Base-by-base conservation (phyloP, 108 stramenopile species). In the Pseudonitzschia multiseries region DNA sequence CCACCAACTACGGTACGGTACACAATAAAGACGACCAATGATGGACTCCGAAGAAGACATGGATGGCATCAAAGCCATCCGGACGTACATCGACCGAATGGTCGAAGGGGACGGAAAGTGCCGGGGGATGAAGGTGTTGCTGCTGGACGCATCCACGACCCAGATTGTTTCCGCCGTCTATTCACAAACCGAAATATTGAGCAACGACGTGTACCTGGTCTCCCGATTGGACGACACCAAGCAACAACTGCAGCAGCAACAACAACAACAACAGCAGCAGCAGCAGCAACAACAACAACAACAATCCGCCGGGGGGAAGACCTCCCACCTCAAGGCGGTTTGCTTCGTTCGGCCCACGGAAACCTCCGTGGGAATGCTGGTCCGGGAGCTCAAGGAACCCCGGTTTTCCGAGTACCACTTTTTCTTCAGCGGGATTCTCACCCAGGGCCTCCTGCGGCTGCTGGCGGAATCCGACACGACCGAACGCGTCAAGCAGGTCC, bases 361-460 rank as follows among this genome's bases (percentile, higher is more conserved):
- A 71, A 70, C 72, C 10, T 96, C 89, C 68, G 70, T 97, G 18
- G 90, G 88, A 44, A 70, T 86, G 48, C 78, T 99, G 18, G 83
- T 82, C 4, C 61, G 76, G 52, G 98, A 99, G 78, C 72, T 99
- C 18, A 70, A 77, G 64, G 48, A 57, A 10, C 96, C 98, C 2
- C 83, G 93, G 43, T 99, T 93, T 81, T 59, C 85, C 4, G 97
- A 98, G 77, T 99, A 99, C 77, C 98, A 99, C 79, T 63, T 99
- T 27, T 99, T 94, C 80, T 97, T 99, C 81, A 87, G 90, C 41
- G 97, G 96, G 43, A 93, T 98, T 66, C 64, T 97, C 0, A 78
- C 95, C 26, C 69, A 78, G 1, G 81, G 77, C 1, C 63, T 96
- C 27, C 73, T 99, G 29, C 83, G 94, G 61, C 73, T 92, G 18